Evolutionary conservation across 179 eudicot genomes (phyloP), one percentile per base, ranked within the genome.

Genomic region (Silene noctiflora): DNA sequence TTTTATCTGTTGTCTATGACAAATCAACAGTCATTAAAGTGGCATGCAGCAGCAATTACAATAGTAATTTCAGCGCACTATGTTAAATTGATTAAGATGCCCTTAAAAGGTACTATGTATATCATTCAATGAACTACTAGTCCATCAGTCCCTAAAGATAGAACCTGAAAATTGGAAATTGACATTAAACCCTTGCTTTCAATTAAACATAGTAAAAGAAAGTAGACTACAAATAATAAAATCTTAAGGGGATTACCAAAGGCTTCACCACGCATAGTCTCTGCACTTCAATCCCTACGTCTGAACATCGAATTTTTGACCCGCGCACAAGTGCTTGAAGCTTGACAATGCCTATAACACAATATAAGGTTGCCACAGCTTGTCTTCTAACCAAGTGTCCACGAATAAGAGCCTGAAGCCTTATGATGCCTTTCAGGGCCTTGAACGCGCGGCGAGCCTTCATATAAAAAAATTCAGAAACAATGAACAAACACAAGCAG

Each of bases 361-460:
- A 93, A 67, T 84, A 83, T 77, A 96, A 84, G 76, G 99, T 91
- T 64, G 93, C 89, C 84, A 90, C 89, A 69, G 99, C 99, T 81
- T 96, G 99, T 78, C 99, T 86, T 80, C 99, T 86, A 59, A 96
- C 99, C 84, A 93, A 75, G 85, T 93, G 98, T 66, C 99, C 99
- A 39, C 99, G 97, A 82, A 93, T 86, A 44, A 96, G 97, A 75
- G 99, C 98, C 86, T 96, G 99, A 76, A 96, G 87, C 89, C 98
- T 89, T 87, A 96, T 96, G 81, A 96, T 93, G 80, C 99, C 98
- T 85, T 91, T 96, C 69, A 96, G 88, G 62, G 99, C 97, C 83
- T 91, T 82, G 81, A 96, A 96, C 73, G 98, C 97, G 22, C 99
- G 90, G 27, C 99, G 97, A 73, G 99, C 99, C 99, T 96, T 83